phyloP scores from a whole-genome alignment of 2,329 filamentous ascomycete species.

The Cadophora malorum region DNA sequence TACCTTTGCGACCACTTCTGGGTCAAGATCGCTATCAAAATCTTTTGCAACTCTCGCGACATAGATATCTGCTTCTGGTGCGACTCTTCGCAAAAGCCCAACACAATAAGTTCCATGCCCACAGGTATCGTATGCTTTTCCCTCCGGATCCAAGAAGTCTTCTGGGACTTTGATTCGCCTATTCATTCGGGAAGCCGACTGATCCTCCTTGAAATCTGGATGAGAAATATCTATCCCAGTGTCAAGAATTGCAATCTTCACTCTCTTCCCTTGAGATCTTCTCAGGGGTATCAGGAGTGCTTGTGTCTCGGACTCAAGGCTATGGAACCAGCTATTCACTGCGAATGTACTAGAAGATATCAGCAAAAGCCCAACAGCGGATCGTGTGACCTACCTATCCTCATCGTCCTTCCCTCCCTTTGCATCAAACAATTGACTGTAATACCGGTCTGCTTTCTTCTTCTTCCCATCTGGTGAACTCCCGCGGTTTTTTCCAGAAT shows the following conservation, averaged over 20 bases:
- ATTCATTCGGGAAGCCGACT: background rate
- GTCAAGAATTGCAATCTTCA: constrained; percentile 32
- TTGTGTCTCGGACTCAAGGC: constrained; percentile 19
- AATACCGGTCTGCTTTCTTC: background rate
- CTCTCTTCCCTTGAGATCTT: constrained; percentile 10
- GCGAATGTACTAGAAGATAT: background rate
- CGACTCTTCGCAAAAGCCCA: constrained; percentile 42
- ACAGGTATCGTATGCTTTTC: constrained; percentile 36
- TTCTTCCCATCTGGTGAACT: background rate
- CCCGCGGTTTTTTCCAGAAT: background rate
- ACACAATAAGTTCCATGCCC: constrained; percentile 45
- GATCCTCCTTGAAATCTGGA: constrained; percentile 22
- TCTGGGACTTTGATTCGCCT: constrained; percentile 23
- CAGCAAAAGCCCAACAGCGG: background rate
- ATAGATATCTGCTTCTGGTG: constrained; percentile 43
- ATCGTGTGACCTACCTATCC: background rate
- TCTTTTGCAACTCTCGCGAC: constrained; percentile 40
- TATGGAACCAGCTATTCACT: constrained; percentile 23
- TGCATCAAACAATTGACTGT: constrained; percentile 23
- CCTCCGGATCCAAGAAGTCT: constrained; percentile 24
- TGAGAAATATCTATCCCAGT: constrained; percentile 27
- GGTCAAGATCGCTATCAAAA: constrained; percentile 26
- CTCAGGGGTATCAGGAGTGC: background rate
- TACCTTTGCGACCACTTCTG: constrained; percentile 31
- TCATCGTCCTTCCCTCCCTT: constrained; percentile 19